Evolutionary conservation across 768 basidiomycete genomes (phyloP).

Genomic region (Crepidotus variabilis): DNA sequence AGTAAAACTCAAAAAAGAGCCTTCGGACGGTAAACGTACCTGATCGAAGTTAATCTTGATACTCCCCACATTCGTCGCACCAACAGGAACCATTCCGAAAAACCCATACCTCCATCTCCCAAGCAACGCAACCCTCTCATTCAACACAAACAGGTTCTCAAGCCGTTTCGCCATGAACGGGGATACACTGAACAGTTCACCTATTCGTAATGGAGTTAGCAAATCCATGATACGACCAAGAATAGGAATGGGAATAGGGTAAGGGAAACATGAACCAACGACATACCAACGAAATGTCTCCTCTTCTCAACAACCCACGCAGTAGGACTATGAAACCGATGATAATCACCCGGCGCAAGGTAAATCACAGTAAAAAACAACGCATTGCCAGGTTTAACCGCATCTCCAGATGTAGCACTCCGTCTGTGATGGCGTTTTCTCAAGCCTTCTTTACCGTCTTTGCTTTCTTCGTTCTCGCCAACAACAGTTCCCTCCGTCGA

Average conservation of each 20-base stretch:
- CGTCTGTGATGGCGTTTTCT: constrained; percentile 18
- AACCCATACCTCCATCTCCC: constrained; percentile 95
- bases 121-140: constrained; percentile 93
- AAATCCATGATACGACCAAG: too few species aligned
- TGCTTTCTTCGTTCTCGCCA: neutral
- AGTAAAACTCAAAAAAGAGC: too few species aligned
- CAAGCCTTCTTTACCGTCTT: too few species aligned
- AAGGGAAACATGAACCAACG: neutral
- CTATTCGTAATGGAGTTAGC: too few species aligned
- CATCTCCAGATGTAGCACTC: constrained; percentile 36
- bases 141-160: constrained; percentile 93
- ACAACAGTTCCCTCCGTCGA: neutral
- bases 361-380: constrained; percentile 95
- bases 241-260: neutral
- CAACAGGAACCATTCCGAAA: constrained; percentile 96
- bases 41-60: constrained; percentile 96
- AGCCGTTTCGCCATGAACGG: constrained; percentile 93
- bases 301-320: constrained; percentile 97
- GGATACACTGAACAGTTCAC: constrained; percentile 93
- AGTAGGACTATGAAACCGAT: constrained; percentile 94
- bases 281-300: constrained; percentile 86
- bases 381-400: constrained; percentile 69
- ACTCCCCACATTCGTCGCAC: constrained; percentile 96
- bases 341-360: constrained; percentile 97
- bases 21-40: constrained; percentile 28